Conservation (phyloP, 192 early-diverging fungal genomes). For the Mortierella antarctica region DNA sequence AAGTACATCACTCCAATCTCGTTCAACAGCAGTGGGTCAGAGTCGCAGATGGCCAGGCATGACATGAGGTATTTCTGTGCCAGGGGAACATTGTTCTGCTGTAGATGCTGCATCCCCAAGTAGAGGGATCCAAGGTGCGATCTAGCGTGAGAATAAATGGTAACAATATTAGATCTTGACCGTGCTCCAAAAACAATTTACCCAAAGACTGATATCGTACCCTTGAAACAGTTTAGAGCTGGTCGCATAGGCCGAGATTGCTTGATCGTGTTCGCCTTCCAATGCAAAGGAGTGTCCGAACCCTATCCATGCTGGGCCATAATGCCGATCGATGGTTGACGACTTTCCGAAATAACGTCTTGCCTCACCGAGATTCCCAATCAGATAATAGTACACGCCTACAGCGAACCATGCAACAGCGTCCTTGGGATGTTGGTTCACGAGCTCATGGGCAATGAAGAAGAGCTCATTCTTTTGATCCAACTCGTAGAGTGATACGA, state of each 20-base stretch:
- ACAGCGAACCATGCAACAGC: conserved; percentile 81
- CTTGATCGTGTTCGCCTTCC: conserved; percentile 81
- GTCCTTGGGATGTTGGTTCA: conserved; percentile 67
- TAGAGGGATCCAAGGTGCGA: conserved; percentile 77
- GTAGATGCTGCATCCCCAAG: conserved; percentile 83
- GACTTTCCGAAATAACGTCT: conserved; percentile 74
- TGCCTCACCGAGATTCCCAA: conserved; percentile 70
- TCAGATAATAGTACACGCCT: conserved; percentile 80
- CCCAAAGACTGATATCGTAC: conserved; percentile 45
- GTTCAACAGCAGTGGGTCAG: conserved; percentile 76
- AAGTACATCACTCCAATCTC: conserved; percentile 76
- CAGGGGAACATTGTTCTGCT: conserved; percentile 62
- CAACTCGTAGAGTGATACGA: conserved; percentile 76
- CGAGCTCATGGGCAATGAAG: conserved; percentile 76
- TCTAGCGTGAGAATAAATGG: conserved; percentile 33
- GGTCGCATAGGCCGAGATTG: conserved; percentile 77
- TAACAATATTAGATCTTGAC: neutral
- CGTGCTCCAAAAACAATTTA: neutral
- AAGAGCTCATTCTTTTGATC: conserved; percentile 75
- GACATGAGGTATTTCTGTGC: conserved; percentile 71
- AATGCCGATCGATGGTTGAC: conserved; percentile 67
- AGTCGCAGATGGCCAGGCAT: conserved; percentile 62
- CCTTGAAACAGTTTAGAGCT: conserved; percentile 73
- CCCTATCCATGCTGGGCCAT: conserved; percentile 81
- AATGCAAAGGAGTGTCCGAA: conserved; percentile 82